These are phyloP conservation scores for Hibiscus syriacus DNA, from an alignment of 345 rosid species.

Conservation along the genomic window DNA sequence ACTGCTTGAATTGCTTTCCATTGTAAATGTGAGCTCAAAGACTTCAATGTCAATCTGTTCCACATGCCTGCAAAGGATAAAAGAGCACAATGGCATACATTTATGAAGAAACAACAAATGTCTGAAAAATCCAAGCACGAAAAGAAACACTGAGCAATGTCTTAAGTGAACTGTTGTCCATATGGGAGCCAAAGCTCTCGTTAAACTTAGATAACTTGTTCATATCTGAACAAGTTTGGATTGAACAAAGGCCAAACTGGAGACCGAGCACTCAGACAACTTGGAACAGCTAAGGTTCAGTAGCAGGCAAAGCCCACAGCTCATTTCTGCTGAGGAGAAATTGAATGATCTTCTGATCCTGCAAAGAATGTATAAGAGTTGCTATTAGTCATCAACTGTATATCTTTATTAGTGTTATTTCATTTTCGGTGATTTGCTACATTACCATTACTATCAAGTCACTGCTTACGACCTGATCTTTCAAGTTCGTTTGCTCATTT, in stretches of 20 bases:
- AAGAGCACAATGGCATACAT: slow-evolving; percentile 34
- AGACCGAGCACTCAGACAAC: slow-evolving; percentile 1
- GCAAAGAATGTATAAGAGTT: slow-evolving; percentile 7
- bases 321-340: slow-evolving; percentile 8
- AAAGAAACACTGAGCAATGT: slow-evolving; percentile 30
- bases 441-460: slow-evolving; percentile 15
- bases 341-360: slow-evolving; percentile 23
- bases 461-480: slow-evolving; percentile 6
- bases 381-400: slow-evolving; percentile 2
- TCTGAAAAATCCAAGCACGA: slow-evolving; percentile 32
- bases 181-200: slow-evolving; percentile 12
- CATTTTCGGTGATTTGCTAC: not conserved
- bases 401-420: not conserved
- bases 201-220: slow-evolving; percentile 7
- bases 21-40: slow-evolving; percentile 35
- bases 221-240: slow-evolving; percentile 20
- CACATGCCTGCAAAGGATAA: slow-evolving; percentile 57
- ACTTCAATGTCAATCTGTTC: slow-evolving; percentile 32
- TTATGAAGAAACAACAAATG: slow-evolving; percentile 36
- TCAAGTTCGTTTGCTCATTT: slow-evolving; percentile 7
- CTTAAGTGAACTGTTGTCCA: slow-evolving; percentile 23
- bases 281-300: not conserved
- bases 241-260: slow-evolving; percentile 3
- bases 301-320: not conserved
- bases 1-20: slow-evolving; percentile 40